Base-by-base conservation (phyloP, 2,329 filamentous ascomycete species). In the Talaromyces atroroseus region DNA sequence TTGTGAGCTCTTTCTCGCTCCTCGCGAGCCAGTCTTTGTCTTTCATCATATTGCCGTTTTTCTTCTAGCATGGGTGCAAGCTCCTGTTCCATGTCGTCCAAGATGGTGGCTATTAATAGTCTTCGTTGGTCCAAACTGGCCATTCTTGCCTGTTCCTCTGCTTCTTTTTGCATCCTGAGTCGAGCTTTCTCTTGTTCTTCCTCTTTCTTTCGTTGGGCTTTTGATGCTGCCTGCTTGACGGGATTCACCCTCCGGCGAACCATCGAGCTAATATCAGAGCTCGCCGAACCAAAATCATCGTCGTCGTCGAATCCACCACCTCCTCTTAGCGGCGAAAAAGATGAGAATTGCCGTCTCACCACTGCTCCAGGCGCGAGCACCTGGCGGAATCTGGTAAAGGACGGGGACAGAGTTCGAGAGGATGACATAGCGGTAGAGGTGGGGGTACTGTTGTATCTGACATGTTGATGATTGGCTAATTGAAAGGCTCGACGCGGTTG, bases 231-330 rank as follows among this genome's bases (percentile, higher is more conserved):
- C 18, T 38, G 5, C n/a, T 36, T 50, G 7, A 21, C 26, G 36
- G 20, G 42, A 21, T 44, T 44, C 44, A 14, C 45, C 40, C 38
- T 54, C 26, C 26, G 24, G 26, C 56, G 56, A 44, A 58, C 45
- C 56, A 58, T 32, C n/a, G 36, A 48, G 42, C 56, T 50, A 24
- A 58, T 49, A 24, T 50, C 44, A 44, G 21, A 29, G 20, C 24
- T 47, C 7, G 8, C 42, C n/a, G 36, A 16, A 7, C 11, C 24
- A 12, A 40, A 38, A 46, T 58, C 56, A 10, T 50, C 46, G 16
- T 49, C 45, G n/a, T 54, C 52, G 21, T 59, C 52, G 14, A 54
- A 51, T 4, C 32, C 52, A 10, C 40, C 52, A 8, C 40, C 21
- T 20, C 38, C 16, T 50, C 29, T 21, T 49, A 49, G 32, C 14